Evolutionary conservation across 371 early-diverging fungal genomes (phyloP).

Genomic region (Chytridiales sp.): DNA sequence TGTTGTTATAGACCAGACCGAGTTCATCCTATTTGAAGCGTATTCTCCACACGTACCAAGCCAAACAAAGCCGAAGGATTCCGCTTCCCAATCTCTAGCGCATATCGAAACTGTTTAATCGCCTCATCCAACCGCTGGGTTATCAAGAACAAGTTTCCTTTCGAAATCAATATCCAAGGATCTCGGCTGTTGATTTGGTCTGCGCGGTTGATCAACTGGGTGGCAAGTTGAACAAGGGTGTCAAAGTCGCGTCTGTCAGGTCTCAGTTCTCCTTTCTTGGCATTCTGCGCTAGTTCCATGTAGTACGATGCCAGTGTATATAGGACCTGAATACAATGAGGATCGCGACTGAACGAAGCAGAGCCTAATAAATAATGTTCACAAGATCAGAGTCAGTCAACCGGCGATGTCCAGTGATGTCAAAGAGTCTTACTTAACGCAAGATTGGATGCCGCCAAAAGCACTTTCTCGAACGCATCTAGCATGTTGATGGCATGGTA

Average conservation of each 20-base stretch:
- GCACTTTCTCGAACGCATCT: conserved; percentile 36
- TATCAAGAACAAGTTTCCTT: conserved; percentile 60
- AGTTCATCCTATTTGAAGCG: not conserved
- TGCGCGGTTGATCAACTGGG: conserved; percentile 68
- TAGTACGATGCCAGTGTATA: conserved; percentile 35
- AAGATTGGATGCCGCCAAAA: conserved; percentile 26
- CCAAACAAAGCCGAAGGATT: conserved; percentile 81
- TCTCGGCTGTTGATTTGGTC: conserved; percentile 71
- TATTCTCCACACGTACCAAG: conserved; percentile 58
- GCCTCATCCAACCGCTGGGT: conserved; percentile 67
- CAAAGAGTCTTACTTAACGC: conserved; percentile 13
- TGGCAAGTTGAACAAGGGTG: conserved; percentile 62
- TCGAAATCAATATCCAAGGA: conserved; percentile 67
- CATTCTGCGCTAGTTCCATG: conserved; percentile 27
- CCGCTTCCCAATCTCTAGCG: conserved; percentile 58
- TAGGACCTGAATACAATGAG: conserved; percentile 20
- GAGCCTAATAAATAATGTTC: conserved; percentile 1
- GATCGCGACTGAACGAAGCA: conserved; percentile 12
- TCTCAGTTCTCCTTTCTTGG: not conserved
- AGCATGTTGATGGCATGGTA: conserved; percentile 57
- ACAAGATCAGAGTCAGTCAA: not conserved
- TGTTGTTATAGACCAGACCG: not conserved
- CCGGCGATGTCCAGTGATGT: not conserved
- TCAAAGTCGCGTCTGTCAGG: conserved; percentile 19
- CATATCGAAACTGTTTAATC: conserved; percentile 62